These are phyloP conservation scores for Pneumocystis oryctolagi DNA, from an alignment of 1,139 yeast species.

Conservation along the genomic window DNA sequence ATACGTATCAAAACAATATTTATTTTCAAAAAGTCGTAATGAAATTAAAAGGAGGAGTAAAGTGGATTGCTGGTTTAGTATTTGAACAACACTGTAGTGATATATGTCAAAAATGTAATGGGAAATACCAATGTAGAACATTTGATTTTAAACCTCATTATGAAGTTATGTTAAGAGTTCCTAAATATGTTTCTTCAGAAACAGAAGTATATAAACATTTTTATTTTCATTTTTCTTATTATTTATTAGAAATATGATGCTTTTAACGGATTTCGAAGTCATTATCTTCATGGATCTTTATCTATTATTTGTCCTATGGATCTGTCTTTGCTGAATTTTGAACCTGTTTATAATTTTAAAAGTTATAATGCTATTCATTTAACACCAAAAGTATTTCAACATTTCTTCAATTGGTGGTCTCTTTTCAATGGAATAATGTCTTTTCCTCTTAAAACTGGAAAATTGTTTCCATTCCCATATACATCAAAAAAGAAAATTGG, in stretches of 20 bases:
- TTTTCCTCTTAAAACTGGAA: slow-evolving; percentile 62
- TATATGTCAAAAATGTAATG: slow-evolving; percentile 14
- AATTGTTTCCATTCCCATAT: slow-evolving; percentile 37
- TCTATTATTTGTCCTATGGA: slow-evolving; percentile 39
- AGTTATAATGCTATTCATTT: slow-evolving; percentile 61
- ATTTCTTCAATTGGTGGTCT: slow-evolving; percentile 76
- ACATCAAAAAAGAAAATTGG: slow-evolving; percentile 49
- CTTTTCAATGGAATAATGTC: slow-evolving; percentile 56
- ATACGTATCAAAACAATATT: slow-evolving; percentile 1
- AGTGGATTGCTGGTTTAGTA: slow-evolving; percentile 36
- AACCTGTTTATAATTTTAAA: slow-evolving; percentile 15
- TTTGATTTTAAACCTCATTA: slow-evolving; percentile 54
- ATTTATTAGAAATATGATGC: slow-evolving; percentile 44
- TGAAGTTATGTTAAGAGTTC: slow-evolving; percentile 48
- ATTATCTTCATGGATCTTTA: slow-evolving; percentile 64
- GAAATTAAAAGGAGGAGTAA: slow-evolving; percentile 37
- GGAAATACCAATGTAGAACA: slow-evolving; percentile 26
- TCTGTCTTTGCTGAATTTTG: slow-evolving; percentile 16
- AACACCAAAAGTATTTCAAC: slow-evolving; percentile 51
- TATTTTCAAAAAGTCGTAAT: slow-evolving; percentile 34
- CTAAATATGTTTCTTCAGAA: slow-evolving; percentile 33
- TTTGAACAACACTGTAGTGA: slow-evolving; percentile 31
- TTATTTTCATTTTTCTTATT: slow-evolving; percentile 1
- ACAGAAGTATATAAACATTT: slow-evolving; percentile 19
- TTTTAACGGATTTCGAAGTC: slow-evolving; percentile 61